Evolutionary conservation across 2,329 filamentous ascomycete genomes (phyloP).

Genomic region (Aureobasidium subglaciale): DNA sequence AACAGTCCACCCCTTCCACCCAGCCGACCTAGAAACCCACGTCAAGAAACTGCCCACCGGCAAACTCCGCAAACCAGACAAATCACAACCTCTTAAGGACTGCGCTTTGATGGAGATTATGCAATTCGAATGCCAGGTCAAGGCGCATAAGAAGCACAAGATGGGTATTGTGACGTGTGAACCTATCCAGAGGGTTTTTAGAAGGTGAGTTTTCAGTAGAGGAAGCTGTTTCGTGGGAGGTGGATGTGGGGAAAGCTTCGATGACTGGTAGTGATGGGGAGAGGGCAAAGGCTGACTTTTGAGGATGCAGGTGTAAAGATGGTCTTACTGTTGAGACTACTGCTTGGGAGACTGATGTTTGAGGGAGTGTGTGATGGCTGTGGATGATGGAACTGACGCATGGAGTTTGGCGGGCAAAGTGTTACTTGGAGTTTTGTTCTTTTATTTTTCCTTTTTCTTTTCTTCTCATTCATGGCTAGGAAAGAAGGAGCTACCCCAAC

Average conservation of each 20-base stretch:
- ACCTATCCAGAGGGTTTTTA: conserved; percentile 52
- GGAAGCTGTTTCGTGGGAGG: too few relatives aligned
- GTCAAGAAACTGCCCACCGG: conserved; percentile 46
- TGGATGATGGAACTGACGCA: not conserved
- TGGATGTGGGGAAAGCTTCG: not conserved
- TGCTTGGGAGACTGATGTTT: conserved; percentile 42
- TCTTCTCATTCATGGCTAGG: not conserved
- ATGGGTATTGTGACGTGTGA: conserved; percentile 44
- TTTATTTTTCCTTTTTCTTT: not conserved
- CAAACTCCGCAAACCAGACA: conserved; percentile 46
- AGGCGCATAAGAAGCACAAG: conserved; percentile 31
- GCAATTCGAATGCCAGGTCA: conserved; percentile 56
- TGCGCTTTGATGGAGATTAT: conserved; percentile 54
- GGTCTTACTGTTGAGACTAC: conserved; percentile 57
- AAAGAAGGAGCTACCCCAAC: not conserved
- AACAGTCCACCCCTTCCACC: conserved; percentile 46
- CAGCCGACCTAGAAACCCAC: conserved; percentile 43
- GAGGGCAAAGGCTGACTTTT: not conserved
- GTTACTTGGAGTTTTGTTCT: not conserved
- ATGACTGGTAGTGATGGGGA: too few relatives aligned
- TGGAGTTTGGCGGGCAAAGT: not conserved
- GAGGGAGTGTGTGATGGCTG: not conserved
- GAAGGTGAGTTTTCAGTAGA: conserved; percentile 47
- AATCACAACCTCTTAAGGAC: conserved; percentile 43
- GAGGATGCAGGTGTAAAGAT: conserved; percentile 39